Conservation (phyloP, 2,329 filamentous ascomycete genomes). For the Tolypocladium tropicale region DNA sequence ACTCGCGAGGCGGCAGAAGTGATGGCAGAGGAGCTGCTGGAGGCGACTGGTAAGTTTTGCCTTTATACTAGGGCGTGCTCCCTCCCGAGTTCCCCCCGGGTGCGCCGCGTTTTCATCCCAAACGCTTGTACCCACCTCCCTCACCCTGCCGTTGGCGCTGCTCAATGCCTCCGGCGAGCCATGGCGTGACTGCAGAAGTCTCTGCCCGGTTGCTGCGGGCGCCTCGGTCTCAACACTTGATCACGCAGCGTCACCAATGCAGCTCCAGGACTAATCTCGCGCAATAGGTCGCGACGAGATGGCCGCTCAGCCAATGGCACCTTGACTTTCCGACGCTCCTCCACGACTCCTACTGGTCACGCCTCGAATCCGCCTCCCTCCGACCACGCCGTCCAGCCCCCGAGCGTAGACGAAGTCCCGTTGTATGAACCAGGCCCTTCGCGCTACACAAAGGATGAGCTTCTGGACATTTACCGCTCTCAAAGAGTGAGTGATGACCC, state of each 20-base stretch:
- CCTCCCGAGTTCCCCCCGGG: neutral
- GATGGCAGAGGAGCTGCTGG: constrained; percentile 45
- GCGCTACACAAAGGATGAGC: constrained; percentile 69
- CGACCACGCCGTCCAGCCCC: constrained; percentile 29
- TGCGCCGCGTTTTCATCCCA: neutral
- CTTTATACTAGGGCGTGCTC: neutral
- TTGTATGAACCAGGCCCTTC: constrained; percentile 29
- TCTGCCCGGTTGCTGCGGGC: neutral
- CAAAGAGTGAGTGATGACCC: constrained; percentile 41
- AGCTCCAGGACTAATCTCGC: neutral
- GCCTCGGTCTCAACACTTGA: neutral
- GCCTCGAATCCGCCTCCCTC: constrained; percentile 24
- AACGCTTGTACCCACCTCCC: neutral
- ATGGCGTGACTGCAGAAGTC: neutral
- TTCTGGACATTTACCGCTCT: constrained; percentile 61
- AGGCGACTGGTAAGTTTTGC: constrained; percentile 60
- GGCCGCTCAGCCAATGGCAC: constrained; percentile 51
- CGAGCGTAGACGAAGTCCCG: constrained; percentile 18
- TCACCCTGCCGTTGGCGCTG: constrained; percentile 5
- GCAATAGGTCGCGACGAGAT: constrained; percentile 44
- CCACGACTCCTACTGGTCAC: constrained; percentile 42
- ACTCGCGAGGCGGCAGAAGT: constrained; percentile 46
- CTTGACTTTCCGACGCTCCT: constrained; percentile 53
- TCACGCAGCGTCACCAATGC: neutral
- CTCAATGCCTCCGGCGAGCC: neutral